Percentiles rank a stretch among this genome's conserved stretches.
Conservation (phyloP, 2,329 filamentous ascomycete species). For the Fusarium devonianum region DNA sequence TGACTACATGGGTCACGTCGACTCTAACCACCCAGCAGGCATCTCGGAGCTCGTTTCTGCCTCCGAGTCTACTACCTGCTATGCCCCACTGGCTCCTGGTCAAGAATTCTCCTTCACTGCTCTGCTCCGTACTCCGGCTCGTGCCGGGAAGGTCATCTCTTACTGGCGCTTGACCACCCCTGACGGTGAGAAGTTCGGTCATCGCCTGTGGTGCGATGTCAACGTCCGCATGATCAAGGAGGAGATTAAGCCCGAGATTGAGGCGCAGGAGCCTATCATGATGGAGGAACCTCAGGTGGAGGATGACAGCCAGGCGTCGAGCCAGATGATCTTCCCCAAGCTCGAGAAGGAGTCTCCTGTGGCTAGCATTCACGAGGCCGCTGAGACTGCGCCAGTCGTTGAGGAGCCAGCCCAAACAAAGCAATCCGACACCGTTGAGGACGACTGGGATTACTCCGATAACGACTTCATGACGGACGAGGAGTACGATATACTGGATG, state of each 20-base stretch:
- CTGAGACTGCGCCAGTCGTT: constrained; percentile 62
- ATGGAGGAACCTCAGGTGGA: constrained; percentile 43
- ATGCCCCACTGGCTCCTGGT: constrained; percentile 72
- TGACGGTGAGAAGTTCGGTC: constrained; percentile 84
- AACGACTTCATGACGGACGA: constrained; percentile 93
- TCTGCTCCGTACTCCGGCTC: constrained; percentile 79
- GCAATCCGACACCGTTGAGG: constrained; percentile 59
- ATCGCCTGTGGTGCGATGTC: constrained; percentile 95
- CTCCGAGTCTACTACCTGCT: constrained; percentile 81
- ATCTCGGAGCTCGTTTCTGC: constrained; percentile 78
- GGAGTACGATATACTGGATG: constrained; percentile 97
- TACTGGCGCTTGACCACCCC: constrained; percentile 94
- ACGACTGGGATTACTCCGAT: constrained; percentile 70
- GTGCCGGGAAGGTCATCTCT: constrained; percentile 82
- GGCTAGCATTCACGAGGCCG: constrained; percentile 76
- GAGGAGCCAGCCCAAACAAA: constrained; percentile 55
- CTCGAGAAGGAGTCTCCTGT: constrained; percentile 92
- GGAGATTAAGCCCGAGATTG: constrained; percentile 31
- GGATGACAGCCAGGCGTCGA: constrained; percentile 42
- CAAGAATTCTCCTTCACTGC: constrained; percentile 84
- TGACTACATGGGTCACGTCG: constrained; percentile 94
- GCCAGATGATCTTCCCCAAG: constrained; percentile 94
- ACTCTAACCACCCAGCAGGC: constrained; percentile 80
- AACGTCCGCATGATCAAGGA: constrained; percentile 63
- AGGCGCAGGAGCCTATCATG: constrained; percentile 27